A percentile compares a stretch with the other conserved stretches of the same genome.
Conservation (phyloP, 2,329 filamentous ascomycete genomes). For the Chaetomium olivaceum region DNA sequence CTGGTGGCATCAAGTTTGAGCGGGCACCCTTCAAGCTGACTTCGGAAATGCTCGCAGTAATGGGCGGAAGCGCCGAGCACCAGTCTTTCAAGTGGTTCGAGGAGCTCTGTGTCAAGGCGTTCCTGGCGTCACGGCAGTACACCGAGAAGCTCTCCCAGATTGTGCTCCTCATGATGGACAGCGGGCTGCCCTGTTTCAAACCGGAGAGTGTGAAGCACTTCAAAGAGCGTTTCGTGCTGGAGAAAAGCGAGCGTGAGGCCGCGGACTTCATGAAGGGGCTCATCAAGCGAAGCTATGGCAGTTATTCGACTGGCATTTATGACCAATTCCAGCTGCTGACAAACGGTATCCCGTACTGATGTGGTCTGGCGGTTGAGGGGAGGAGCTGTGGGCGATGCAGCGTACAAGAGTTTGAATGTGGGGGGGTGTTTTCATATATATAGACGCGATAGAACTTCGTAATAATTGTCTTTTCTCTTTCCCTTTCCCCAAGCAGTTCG, state of each 20-base stretch:
- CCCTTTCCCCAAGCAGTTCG: neutral
- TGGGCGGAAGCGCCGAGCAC: conserved; percentile 82
- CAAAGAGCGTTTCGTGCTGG: conserved; percentile 86
- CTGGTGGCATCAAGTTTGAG: conserved; percentile 96
- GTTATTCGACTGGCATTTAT: conserved; percentile 90
- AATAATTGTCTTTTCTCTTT: neutral
- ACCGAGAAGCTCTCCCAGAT: conserved; percentile 87
- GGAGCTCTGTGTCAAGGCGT: conserved; percentile 92
- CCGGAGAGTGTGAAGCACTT: conserved; percentile 93
- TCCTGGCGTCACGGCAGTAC: conserved; percentile 83
- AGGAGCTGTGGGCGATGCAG: neutral
- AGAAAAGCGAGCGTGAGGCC: conserved; percentile 87
- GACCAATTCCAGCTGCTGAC: conserved; percentile 97
- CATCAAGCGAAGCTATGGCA: conserved; percentile 86
- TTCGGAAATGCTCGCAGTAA: conserved; percentile 96
- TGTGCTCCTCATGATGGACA: conserved; percentile 93
- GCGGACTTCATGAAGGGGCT: conserved; percentile 91
- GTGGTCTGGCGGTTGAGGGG: neutral
- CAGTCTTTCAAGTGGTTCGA: conserved; percentile 96
- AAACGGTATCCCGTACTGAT: conserved; percentile 91
- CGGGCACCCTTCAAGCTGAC: conserved; percentile 98
- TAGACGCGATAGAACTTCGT: neutral
- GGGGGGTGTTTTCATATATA: neutral
- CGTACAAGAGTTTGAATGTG: neutral
- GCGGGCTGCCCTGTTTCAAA: conserved; percentile 95